Evolutionary conservation across 306 rosid genomes (phyloP).

Genomic region (Acacia acuminata): DNA sequence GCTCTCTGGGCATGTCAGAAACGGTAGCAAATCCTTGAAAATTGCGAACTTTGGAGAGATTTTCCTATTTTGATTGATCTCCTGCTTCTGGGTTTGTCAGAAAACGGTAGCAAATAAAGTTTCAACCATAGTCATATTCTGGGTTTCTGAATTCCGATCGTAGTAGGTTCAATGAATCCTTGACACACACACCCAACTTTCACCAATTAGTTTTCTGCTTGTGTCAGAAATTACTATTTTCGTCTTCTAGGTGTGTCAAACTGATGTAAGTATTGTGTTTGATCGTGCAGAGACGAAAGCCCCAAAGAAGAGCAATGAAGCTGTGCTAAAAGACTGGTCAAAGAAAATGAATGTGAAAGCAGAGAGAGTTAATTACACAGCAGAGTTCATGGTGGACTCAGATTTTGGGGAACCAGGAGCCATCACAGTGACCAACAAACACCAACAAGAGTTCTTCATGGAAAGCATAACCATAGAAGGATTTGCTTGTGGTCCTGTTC

Average conservation of each 20-base stretch:
- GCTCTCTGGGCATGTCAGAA: constrained; percentile 1
- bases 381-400: constrained; percentile 72
- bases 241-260: neutral
- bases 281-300: constrained; percentile 51
- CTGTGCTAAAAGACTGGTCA: constrained; percentile 72
- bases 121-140: neutral
- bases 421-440: constrained; percentile 66
- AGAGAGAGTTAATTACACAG: constrained; percentile 69
- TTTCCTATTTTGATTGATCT: neutral
- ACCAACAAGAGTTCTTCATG: constrained; percentile 71
- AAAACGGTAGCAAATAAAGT: neutral
- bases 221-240: neutral
- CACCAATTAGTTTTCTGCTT: neutral
- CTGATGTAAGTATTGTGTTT: neutral
- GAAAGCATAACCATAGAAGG: constrained; percentile 78
- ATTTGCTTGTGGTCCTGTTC: constrained; percentile 70
- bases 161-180: neutral
- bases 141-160: neutral
- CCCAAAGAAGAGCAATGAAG: constrained; percentile 73
- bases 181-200: neutral
- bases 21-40: neutral
- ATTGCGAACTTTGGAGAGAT: neutral
- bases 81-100: neutral
- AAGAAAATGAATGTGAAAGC: constrained; percentile 61
- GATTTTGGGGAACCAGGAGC: constrained; percentile 84